Base-by-base conservation (phyloP, 2,329 filamentous ascomycete genomes). In the Monilinia aucupariae region DNA sequence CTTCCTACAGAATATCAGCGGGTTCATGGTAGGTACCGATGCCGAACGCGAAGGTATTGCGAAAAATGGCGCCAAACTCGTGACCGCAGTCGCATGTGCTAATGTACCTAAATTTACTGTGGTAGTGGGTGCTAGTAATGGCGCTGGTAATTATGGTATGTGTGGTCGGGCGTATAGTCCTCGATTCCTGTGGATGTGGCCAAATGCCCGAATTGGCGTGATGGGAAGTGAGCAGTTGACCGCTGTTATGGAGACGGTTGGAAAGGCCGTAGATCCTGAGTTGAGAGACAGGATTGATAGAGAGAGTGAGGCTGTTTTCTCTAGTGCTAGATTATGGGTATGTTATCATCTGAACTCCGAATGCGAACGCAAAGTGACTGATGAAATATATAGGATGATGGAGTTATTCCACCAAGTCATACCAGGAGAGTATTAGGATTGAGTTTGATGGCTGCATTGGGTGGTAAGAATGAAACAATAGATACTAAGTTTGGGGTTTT, bases 131-230 rank as follows among this genome's bases (percentile, higher is more conserved):
- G 90, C 89, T 37, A 92, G 88, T 74, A 94, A 94, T 68, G 93
- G 93, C 64, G 93, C 93, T 9, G 94, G 94, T 4, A 99, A 97
- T 76, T 99, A 99, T 74, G 94, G 93, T 71, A 99, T 99, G 94
- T 97, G 91, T 74, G 94, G 94, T 27, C 84, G 94, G 58, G 93
- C 94, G 2, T 99, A 97, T 76, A 85, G 85, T n/a, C 93, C 93
- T 0, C 82, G 92, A 15, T 91, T 97, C 75, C 77, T 97, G 65
- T 97, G 91, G 86, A 96, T 93, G 82, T 99, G 94, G 94, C 94
- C 94, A 48, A 96, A 96, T 70, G 92, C 94, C n/a, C 89, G 90
- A 73, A 91, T 96, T 56, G 91, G 90, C 39, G 92, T 99, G 70
- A 99, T 99, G 94, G 94, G 94, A 25, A 84, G 89, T 48, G 93